Percentiles rank a stretch among this genome's conserved stretches.
Conservation (phyloP, 768 basidiomycete genomes). For the Leccinum imitatum region DNA sequence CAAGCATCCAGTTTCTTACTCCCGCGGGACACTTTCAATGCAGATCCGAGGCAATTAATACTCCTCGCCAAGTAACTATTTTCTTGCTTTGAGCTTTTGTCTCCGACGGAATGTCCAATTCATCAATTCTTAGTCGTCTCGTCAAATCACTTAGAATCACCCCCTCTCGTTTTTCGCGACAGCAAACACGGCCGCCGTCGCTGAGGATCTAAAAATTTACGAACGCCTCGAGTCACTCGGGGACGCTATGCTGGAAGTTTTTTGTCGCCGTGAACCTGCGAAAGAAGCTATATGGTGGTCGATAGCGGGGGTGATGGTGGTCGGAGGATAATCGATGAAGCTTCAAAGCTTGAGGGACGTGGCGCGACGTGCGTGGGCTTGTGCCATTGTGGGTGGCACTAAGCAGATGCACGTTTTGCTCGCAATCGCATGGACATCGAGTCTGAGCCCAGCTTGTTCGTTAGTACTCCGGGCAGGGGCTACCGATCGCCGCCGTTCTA, state of each 20-base stretch:
- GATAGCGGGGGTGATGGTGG: too few relatives aligned
- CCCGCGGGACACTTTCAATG: too few relatives aligned
- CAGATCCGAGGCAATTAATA: slow-evolving; percentile 21
- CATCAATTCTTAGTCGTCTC: slow-evolving; percentile 57
- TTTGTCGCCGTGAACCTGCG: slow-evolving; percentile 56
- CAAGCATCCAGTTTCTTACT: too few relatives aligned
- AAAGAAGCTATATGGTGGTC: slow-evolving; percentile 50
- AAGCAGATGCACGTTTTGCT: too few relatives aligned
- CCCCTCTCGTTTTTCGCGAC: slow-evolving; percentile 45
- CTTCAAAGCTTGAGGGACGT: too few relatives aligned
- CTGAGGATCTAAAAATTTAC: slow-evolving; percentile 31
- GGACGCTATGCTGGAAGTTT: slow-evolving; percentile 71
- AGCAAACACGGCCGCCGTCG: slow-evolving; percentile 61
- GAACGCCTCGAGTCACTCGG: slow-evolving; percentile 57
- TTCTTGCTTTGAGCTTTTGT: slow-evolving; percentile 50
- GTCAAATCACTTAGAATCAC: slow-evolving; percentile 46
- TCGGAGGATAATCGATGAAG: too few relatives aligned
- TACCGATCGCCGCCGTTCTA: too few relatives aligned
- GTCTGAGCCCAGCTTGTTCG: too few relatives aligned
- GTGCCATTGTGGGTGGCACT: too few relatives aligned
- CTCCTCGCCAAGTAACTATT: slow-evolving; percentile 42
- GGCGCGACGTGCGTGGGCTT: too few relatives aligned
- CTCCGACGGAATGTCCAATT: slow-evolving; percentile 51
- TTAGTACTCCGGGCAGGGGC: too few relatives aligned
- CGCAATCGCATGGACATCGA: too few relatives aligned